Percentiles rank a stretch among this genome's conserved stretches.
Evolutionary conservation across 2,329 filamentous ascomycete genomes (phyloP).

Genomic region (Magnaporthiopsis incrustans): DNA sequence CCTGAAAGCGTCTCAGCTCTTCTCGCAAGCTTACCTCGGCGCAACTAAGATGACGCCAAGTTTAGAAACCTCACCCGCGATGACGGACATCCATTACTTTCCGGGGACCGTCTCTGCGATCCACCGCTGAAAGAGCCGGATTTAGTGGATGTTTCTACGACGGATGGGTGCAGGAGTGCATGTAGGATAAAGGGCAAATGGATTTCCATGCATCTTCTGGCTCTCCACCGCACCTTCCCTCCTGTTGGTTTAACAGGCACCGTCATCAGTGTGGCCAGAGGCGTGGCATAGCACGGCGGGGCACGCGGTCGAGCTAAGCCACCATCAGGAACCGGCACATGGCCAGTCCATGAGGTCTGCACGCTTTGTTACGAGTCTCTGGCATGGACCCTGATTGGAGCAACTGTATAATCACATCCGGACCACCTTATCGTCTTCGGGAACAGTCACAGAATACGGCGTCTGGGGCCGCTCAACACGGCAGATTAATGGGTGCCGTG

Average conservation of each 20-base stretch:
- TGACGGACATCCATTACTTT: neutral
- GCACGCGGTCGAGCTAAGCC: too few species aligned
- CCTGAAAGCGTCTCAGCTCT: neutral
- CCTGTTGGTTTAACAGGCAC: too few species aligned
- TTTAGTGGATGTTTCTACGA: neutral
- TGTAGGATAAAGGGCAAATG: neutral
- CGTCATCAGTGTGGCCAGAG: too few species aligned
- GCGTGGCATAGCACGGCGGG: too few species aligned
- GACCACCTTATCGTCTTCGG: neutral
- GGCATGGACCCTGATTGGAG: neutral
- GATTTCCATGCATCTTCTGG: neutral
- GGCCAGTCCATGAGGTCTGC: neutral
- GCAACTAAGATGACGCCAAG: neutral
- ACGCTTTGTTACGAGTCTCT: neutral
- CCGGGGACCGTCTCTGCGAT: too few species aligned
- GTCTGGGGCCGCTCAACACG: neutral
- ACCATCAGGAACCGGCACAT: too few species aligned
- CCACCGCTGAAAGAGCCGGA: neutral
- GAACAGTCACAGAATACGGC: neutral
- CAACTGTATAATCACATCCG: neutral
- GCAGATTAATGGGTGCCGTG: too few species aligned
- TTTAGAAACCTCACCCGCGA: neutral
- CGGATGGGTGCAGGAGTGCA: neutral
- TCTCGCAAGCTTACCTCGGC: neutral
- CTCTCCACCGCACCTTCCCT: too few species aligned